Percentiles rank a stretch among this genome's conserved stretches.
phyloP scores from a whole-genome alignment of 768 basidiomycete genomes.

The Cubamyces lactineus region DNA sequence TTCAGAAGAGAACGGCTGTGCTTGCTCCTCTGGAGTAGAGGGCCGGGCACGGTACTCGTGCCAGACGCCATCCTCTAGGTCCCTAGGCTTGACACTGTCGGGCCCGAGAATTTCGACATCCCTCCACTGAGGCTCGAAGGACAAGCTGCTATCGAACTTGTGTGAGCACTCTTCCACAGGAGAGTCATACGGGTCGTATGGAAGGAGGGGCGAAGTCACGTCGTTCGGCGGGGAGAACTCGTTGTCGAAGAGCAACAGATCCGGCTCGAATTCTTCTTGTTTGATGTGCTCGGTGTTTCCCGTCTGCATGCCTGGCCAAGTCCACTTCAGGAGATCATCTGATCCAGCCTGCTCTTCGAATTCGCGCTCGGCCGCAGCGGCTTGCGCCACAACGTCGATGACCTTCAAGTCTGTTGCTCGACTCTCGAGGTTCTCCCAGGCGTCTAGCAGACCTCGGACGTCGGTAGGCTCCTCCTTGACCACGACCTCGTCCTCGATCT shows the following conservation, averaged over 20 bases:
- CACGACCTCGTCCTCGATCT: constrained; percentile 39
- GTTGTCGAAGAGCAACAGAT: constrained; percentile 22
- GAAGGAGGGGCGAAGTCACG: constrained; percentile 2
- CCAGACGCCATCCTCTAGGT: constrained; percentile 46
- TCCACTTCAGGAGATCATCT: constrained; percentile 18
- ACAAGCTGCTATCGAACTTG: neutral
- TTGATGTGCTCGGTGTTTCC: constrained; percentile 30
- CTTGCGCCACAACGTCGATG: constrained; percentile 46
- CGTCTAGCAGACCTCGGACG: constrained; percentile 65
- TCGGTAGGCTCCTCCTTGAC: constrained; percentile 67
- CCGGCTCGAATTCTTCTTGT: constrained; percentile 34
- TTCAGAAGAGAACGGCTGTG: constrained; percentile 15
- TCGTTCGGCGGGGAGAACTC: constrained; percentile 21
- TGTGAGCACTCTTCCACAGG: constrained; percentile 17
- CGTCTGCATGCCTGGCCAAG: constrained; percentile 39
- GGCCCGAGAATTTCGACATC: constrained; percentile 51
- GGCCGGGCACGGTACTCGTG: constrained; percentile 21
- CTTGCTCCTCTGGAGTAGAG: constrained; percentile 15
- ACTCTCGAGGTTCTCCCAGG: constrained; percentile 68
- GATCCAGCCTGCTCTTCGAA: constrained; percentile 24
- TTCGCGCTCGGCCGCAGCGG: constrained; percentile 36
- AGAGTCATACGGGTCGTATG: constrained; percentile 17
- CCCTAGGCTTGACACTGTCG: constrained; percentile 46
- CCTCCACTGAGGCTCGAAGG: constrained; percentile 40
- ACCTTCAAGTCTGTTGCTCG: constrained; percentile 42